Conservation (phyloP, 1,139 yeast genomes). For the Diutina catenulata region DNA sequence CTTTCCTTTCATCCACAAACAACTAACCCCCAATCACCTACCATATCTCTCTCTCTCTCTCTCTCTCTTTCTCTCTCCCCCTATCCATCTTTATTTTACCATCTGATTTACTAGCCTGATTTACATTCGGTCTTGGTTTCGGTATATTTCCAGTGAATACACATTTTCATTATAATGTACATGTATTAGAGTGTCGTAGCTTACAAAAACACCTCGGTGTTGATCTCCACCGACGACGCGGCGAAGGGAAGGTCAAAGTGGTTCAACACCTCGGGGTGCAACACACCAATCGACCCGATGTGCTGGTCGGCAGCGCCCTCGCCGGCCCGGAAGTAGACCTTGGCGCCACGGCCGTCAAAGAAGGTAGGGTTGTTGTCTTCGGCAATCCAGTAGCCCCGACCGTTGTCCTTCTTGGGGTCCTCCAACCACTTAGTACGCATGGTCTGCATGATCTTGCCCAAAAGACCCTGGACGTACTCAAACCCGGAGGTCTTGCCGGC, state of each 20-base stretch:
- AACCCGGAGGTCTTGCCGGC: conserved; percentile 95
- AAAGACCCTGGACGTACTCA: conserved; percentile 85
- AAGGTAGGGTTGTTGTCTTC: conserved; percentile 63
- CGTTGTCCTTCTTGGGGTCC: conserved; percentile 34
- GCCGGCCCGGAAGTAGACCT: conserved; percentile 57
- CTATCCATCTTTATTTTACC: no score
- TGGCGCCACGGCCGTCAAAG: conserved; percentile 98
- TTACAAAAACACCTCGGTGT: conserved; percentile 72
- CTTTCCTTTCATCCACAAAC: no score
- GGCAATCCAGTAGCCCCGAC: conserved; percentile 81
- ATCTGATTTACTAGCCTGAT: no score
- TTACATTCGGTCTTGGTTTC: no score
- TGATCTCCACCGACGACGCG: conserved; percentile 80
- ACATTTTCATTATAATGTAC: conserved; percentile 17
- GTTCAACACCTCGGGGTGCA: conserved; percentile 89
- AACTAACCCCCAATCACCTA: no score
- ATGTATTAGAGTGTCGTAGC: conserved; percentile 10
- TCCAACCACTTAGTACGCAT: conserved; percentile 80
- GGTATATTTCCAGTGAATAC: no score
- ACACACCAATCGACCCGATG: conserved; percentile 83
- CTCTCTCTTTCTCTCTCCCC: no score
- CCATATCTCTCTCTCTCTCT: no score
- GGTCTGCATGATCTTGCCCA: conserved; percentile 94
- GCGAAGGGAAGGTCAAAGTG: conserved; percentile 89
- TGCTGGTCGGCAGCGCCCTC: conserved; percentile 43